phyloP scores from a whole-genome alignment of 2,329 filamentous ascomycete species.

The Penicillium psychrosexuale region DNA sequence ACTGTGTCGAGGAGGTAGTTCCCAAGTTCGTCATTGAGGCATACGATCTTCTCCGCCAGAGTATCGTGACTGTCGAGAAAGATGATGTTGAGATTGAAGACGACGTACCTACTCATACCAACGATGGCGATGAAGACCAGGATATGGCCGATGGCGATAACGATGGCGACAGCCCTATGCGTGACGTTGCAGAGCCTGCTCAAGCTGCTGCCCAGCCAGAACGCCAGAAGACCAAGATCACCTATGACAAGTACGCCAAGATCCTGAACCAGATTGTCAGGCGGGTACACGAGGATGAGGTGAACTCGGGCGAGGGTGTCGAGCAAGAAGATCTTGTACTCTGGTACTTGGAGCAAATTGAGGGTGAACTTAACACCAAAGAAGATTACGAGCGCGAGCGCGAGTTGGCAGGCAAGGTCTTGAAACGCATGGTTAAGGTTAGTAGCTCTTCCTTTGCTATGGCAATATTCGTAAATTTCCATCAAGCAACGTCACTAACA shows the following conservation, averaged over 20 bases:
- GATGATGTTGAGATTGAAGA: slow-evolving; percentile 95
- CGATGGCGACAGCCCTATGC: slow-evolving; percentile 54
- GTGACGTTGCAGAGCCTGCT: slow-evolving; percentile 48
- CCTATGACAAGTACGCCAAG: slow-evolving; percentile 88
- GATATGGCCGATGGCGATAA: slow-evolving; percentile 50
- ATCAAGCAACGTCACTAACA: background rate
- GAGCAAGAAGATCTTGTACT: slow-evolving; percentile 75
- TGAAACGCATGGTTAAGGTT: slow-evolving; percentile 95
- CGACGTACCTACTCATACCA: slow-evolving; percentile 55
- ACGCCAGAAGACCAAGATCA: slow-evolving; percentile 76
- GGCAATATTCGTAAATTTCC: background rate
- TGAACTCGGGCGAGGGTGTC: slow-evolving; percentile 72
- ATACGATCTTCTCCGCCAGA: slow-evolving; percentile 84
- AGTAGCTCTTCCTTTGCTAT: background rate
- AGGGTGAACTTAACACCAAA: slow-evolving; percentile 74
- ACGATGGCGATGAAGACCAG: slow-evolving; percentile 48
- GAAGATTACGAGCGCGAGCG: slow-evolving; percentile 77
- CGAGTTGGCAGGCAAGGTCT: slow-evolving; percentile 72
- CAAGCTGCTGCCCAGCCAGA: slow-evolving; percentile 33
- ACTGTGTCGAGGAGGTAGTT: slow-evolving; percentile 87
- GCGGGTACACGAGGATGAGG: slow-evolving; percentile 79
- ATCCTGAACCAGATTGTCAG: slow-evolving; percentile 85
- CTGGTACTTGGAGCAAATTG: slow-evolving; percentile 91
- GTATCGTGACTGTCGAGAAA: slow-evolving; percentile 96
- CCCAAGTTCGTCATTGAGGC: slow-evolving; percentile 86